These are phyloP conservation scores for Globisporangium perplexum DNA, from an alignment of 352 stramenopile genomes.

Conservation along the genomic window DNA sequence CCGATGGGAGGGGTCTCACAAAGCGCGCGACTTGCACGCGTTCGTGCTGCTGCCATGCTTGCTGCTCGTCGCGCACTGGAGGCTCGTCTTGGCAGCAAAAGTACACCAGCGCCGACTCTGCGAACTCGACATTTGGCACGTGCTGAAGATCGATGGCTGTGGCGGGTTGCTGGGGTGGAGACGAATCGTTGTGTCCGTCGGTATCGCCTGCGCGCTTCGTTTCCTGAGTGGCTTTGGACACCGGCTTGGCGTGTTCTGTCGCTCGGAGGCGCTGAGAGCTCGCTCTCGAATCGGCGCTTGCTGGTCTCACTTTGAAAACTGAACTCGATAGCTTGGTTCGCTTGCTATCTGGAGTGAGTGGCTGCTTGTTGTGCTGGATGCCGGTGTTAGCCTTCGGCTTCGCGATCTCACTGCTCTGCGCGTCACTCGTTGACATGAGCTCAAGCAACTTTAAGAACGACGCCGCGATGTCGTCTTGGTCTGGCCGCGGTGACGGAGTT, in stretches of 20 bases:
- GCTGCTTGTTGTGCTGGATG: neutral
- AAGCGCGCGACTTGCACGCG: constrained; percentile 35
- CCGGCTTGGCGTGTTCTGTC: neutral
- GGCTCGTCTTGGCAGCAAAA: constrained; percentile 19
- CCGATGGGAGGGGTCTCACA: constrained; percentile 19
- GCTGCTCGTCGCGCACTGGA: constrained; percentile 6
- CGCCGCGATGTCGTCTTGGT: constrained; percentile 15
- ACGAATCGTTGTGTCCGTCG: neutral
- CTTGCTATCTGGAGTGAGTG: constrained; percentile 10
- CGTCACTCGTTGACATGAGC: constrained; percentile 17
- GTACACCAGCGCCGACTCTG: constrained; percentile 26
- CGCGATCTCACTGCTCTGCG: neutral
- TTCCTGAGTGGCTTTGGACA: neutral
- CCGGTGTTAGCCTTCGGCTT: neutral
- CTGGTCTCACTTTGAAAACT: constrained; percentile 3
- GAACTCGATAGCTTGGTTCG: neutral
- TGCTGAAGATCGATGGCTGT: neutral
- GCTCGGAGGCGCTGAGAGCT: neutral
- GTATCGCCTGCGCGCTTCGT: neutral
- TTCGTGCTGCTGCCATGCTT: constrained; percentile 12
- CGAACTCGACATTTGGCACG: constrained; percentile 18
- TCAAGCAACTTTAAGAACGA: constrained; percentile 33
- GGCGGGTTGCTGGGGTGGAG: neutral
- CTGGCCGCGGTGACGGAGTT: neutral
- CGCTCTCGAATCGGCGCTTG: constrained; percentile 18